phyloP scores from a whole-genome alignment of 192 early-diverging fungal genomes.

The Powellomyces hirtus region DNA sequence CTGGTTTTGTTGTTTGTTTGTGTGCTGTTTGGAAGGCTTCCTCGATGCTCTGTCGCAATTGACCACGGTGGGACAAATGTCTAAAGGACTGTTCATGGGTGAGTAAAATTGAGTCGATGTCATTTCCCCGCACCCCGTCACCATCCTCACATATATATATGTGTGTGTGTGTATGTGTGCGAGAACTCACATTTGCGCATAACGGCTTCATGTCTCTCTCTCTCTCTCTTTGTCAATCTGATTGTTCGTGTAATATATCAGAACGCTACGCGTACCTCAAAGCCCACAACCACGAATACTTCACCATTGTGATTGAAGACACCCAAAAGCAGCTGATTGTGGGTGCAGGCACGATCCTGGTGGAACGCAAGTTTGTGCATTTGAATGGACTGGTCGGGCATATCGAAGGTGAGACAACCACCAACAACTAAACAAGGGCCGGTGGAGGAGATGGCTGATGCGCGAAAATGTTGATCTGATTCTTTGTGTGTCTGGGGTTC shows the following conservation, averaged over 20 bases:
- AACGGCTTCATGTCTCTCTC: too few species aligned
- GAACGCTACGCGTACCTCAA: conserved; percentile 79
- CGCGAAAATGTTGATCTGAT: background rate
- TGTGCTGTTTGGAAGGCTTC: conserved; percentile 38
- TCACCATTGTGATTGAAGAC: conserved; percentile 85
- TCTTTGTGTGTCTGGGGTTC: too few species aligned
- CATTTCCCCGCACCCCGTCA: too few species aligned
- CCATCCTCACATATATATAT: too few species aligned
- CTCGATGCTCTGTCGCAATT: conserved; percentile 63
- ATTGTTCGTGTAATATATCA: too few species aligned
- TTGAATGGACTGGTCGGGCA: conserved; percentile 67
- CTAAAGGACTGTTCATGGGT: conserved; percentile 69
- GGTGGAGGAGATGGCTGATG: too few species aligned
- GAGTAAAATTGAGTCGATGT: too few species aligned
- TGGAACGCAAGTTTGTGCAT: conserved; percentile 90
- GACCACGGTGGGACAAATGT: conserved; percentile 73
- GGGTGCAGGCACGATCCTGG: conserved; percentile 80
- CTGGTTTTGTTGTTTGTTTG: conserved; percentile 40
- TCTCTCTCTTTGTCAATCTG: too few species aligned
- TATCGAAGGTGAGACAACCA: conserved; percentile 70
- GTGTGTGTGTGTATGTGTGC: too few species aligned
- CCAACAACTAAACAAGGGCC: too few species aligned
- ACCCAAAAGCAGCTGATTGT: conserved; percentile 63
- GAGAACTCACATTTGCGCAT: too few species aligned
- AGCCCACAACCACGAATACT: conserved; percentile 64